Evolutionary conservation across 345 rosid genomes (phyloP).

Genomic region (Diplotaxis tenuifolia): DNA sequence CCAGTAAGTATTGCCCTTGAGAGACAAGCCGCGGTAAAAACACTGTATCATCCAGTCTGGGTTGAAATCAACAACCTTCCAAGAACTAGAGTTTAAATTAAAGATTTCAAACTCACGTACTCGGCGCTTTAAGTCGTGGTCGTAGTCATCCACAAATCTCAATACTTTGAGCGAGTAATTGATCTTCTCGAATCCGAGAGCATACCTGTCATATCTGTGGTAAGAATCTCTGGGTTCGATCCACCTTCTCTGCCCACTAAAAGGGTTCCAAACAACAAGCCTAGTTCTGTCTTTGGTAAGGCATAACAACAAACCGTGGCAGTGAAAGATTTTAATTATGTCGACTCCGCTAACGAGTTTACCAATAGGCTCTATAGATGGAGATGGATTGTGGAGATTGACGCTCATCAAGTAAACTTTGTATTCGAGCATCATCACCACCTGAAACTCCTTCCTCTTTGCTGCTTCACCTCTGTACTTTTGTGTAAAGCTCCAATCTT

Average conservation of each 20-base stretch:
- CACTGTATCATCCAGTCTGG: not conserved
- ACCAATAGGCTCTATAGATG: not conserved
- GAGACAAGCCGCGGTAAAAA: not conserved
- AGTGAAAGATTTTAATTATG: not conserved
- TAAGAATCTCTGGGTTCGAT: not conserved
- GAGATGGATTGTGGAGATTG: not conserved
- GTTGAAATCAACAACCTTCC: not conserved
- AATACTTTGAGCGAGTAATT: not conserved
- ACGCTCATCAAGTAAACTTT: not conserved
- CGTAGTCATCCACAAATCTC: not conserved
- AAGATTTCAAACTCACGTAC: not conserved
- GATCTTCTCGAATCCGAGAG: not conserved
- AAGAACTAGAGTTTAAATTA: not conserved
- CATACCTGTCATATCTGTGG: not conserved
- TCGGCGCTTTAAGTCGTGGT: not conserved
- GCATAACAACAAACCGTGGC: not conserved
- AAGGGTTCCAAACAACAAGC: not conserved
- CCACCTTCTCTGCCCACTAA: not conserved
- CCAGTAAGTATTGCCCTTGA: not conserved
- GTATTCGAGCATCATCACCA: not conserved
- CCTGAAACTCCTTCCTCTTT: not conserved
- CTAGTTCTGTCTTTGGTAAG: not conserved
- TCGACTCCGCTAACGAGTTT: not conserved
- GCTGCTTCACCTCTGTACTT: not conserved
- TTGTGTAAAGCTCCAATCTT: not conserved